Evolutionary conservation across 192 early-diverging fungal species (phyloP).

Genomic region (Chytriomyces confervae): DNA sequence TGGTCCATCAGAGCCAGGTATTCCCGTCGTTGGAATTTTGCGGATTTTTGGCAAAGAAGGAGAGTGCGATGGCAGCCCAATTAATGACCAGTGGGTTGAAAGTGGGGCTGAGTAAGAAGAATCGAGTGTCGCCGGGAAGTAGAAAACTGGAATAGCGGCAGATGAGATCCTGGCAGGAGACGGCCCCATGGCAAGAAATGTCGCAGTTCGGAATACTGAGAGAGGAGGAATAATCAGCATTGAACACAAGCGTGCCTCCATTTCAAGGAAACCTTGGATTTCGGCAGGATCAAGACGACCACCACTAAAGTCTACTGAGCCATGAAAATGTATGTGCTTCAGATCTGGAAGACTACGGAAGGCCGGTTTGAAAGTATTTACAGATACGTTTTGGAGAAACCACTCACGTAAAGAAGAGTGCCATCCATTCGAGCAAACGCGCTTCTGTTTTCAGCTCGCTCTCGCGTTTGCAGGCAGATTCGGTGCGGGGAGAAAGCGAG

Average conservation of each 20-base stretch:
- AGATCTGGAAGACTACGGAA: conserved; percentile 22
- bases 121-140: conserved; percentile 12
- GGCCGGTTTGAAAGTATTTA: not conserved
- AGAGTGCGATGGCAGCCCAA: conserved; percentile 11
- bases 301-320: conserved; percentile 17
- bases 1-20: not conserved
- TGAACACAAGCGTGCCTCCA: not conserved
- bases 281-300: conserved; percentile 7
- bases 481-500: not conserved
- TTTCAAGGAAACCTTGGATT: conserved; percentile 23
- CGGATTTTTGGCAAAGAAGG: conserved; percentile 21
- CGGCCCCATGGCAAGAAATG: conserved; percentile 29
- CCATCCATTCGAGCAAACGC: not conserved
- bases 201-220: conserved; percentile 23
- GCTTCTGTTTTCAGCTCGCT: not conserved
- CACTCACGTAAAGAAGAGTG: not conserved
- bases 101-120: not conserved
- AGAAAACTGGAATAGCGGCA: conserved; percentile 30
- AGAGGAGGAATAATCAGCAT: not conserved
- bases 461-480: not conserved
- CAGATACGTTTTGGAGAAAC: not conserved
- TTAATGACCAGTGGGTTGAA: conserved; percentile 15
- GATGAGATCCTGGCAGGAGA: conserved; percentile 22
- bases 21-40: not conserved
- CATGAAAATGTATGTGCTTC: conserved; percentile 32